Percentiles rank a stretch among this genome's conserved stretches.
Evolutionary conservation across 1,139 yeast species (phyloP).

Genomic region (Taiozyma sp.): DNA sequence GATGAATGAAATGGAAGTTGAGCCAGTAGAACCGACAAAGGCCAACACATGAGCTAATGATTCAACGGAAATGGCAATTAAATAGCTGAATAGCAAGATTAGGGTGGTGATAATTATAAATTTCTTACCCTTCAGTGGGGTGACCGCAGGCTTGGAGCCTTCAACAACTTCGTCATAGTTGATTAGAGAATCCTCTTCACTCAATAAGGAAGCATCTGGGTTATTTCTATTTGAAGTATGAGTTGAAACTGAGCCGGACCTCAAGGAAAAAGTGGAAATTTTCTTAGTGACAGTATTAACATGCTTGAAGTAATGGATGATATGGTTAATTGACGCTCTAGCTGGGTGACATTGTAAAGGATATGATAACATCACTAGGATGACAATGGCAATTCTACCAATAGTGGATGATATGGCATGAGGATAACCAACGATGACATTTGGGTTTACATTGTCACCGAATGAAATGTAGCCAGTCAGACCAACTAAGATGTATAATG

Average conservation of each 20-base stretch:
- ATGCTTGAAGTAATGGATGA: constrained; percentile 39
- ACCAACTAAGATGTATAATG: constrained; percentile 57
- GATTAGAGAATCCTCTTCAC: constrained; percentile 11
- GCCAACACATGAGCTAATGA: constrained; percentile 86
- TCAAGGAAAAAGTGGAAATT: constrained; percentile 11
- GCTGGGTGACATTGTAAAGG: constrained; percentile 81
- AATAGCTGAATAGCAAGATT: constrained; percentile 57
- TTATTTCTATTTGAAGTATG: neutral
- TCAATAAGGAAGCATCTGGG: neutral
- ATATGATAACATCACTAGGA: constrained; percentile 62
- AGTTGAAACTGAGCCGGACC: constrained; percentile 2
- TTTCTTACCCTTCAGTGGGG: constrained; percentile 32
- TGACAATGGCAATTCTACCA: constrained; percentile 65
- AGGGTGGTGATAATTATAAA: constrained; percentile 61
- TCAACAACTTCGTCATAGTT: constrained; percentile 30
- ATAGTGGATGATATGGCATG: constrained; percentile 53
- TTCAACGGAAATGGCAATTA: constrained; percentile 69
- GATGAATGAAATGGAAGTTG: constrained; percentile 88
- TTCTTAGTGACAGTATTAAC: constrained; percentile 16
- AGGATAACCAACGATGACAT: constrained; percentile 67
- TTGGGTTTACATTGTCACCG: constrained; percentile 60
- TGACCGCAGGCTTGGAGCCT: constrained; percentile 21
- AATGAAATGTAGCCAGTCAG: constrained; percentile 65
- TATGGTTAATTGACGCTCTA: constrained; percentile 66
- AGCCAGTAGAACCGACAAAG: constrained; percentile 92